Conservation (phyloP, 2,329 filamentous ascomycete genomes). For the Epichloe sp. region DNA sequence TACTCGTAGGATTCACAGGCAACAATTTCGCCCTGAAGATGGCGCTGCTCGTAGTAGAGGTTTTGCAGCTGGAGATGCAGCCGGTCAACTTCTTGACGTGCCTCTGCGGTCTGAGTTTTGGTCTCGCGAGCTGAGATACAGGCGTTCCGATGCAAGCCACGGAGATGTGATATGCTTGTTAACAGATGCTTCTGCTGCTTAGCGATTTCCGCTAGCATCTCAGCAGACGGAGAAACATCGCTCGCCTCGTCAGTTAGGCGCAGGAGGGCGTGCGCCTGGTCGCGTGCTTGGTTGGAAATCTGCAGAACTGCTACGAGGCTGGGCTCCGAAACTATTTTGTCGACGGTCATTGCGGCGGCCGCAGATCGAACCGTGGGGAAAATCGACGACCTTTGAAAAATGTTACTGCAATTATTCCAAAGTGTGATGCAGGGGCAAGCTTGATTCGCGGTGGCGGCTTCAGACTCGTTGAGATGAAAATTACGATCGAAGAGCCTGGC, state of each 20-base stretch:
- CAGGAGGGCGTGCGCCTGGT: constrained; percentile 56
- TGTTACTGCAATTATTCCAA: background rate
- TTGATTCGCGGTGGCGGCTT: background rate
- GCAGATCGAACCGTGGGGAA: background rate
- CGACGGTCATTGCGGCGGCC: constrained; percentile 21
- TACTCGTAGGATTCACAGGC: constrained; percentile 89
- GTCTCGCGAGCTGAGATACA: constrained; percentile 72
- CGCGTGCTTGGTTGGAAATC: constrained; percentile 58
- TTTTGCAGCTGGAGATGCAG: constrained; percentile 91
- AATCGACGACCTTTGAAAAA: background rate
- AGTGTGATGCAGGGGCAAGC: background rate
- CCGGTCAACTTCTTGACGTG: constrained; percentile 78
- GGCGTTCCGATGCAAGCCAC: constrained; percentile 71
- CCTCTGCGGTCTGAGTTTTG: constrained; percentile 75
- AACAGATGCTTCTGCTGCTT: constrained; percentile 70
- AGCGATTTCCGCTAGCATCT: constrained; percentile 46
- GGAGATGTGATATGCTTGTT: constrained; percentile 65
- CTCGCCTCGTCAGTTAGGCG: constrained; percentile 35
- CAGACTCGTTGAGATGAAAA: background rate
- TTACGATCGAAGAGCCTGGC: background rate
- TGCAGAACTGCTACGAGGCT: constrained; percentile 55
- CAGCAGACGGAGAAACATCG: constrained; percentile 28
- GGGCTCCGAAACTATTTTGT: constrained; percentile 27
- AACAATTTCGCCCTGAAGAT: constrained; percentile 77
- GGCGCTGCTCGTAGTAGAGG: constrained; percentile 87